Base-by-base conservation (phyloP, 805 yeast species). In the Candida vaughaniae region DNA sequence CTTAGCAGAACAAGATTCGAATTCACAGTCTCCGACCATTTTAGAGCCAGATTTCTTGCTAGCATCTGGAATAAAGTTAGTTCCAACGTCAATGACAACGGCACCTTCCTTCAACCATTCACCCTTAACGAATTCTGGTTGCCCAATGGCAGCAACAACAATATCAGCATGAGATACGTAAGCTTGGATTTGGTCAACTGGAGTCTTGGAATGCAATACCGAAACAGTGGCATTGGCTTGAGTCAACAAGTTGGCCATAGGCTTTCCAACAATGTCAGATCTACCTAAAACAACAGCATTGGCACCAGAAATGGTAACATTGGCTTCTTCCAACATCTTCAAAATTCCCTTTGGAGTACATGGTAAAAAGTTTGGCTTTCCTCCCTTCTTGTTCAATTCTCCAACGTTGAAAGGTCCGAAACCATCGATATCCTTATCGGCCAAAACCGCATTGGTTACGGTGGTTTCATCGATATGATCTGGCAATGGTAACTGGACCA, bases 301-400 rank as follows among this genome's bases (percentile, higher is more conserved):
- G 42, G 80, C 74, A 45, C 93, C 93, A 22, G 64, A 55, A 31
- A 85, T 55, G 6, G 64, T 59, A 16, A 82, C 73, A 14, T 77
- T 73, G 22, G 84, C 69, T 45, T 75, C 71, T 46, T 76, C 64
- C 41, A 85, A 65, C 45, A 85, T 65, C 52, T 77, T 75, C 62
- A 85, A 74, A 49, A 84, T 78, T 18, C 95, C 95, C 59, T 82
- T 75, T 35, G 95, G 95, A 15, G 95, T 85, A 58, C 95, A 85
- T 26, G 95, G 95, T 52, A 82, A 66, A 60, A 80, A 85, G 39
- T 59, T 58, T 25, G 95, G 93, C 16, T 68, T 53, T 28, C 91
- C 93, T 42, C 80, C 82, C 56, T 75, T 80, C 55, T 85, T 85
- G 47, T 83, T 71, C 47, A 85, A 68, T 54, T 84, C 90, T 39